These are phyloP conservation scores for Tetraselmis chui DNA, from an alignment of 139 green algal species.

Conservation along the genomic window DNA sequence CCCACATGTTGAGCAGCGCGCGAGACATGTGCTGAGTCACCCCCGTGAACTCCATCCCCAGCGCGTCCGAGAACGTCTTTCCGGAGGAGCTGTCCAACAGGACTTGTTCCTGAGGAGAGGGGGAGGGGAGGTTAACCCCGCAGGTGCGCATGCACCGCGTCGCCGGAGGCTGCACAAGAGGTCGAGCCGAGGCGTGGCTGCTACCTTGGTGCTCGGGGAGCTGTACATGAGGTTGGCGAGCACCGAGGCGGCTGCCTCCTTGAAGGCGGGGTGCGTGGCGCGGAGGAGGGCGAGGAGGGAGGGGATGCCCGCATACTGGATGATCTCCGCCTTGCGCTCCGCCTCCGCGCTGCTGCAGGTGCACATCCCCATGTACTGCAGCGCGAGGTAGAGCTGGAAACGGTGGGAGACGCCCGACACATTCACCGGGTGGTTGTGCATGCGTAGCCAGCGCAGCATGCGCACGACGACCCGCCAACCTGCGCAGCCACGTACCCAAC, in stretches of 20 bases:
- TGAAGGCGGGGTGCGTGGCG: not conserved
- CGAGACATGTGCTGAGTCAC: not conserved
- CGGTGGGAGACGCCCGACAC: not conserved
- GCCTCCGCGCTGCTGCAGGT: not conserved
- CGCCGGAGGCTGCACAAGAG: too few species aligned
- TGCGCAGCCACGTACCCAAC: too few species aligned
- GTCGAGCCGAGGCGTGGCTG: too few species aligned
- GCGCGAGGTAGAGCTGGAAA: not conserved
- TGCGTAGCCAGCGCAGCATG: not conserved
- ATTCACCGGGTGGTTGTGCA: not conserved
- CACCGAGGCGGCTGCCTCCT: not conserved
- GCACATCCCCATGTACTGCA: not conserved
- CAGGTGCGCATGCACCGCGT: too few species aligned
- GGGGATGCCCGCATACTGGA: not conserved
- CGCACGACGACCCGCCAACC: not conserved
- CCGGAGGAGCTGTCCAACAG: not conserved
- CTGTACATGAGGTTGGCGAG: not conserved
- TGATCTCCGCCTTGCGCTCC: not conserved
- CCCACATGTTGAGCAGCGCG: not conserved
- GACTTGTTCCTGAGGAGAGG: not conserved
- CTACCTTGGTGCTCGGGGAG: not conserved
- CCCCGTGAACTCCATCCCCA: not conserved
- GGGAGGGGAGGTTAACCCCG: too few species aligned
- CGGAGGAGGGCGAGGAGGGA: not conserved
- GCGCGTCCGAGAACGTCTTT: not conserved